A percentile compares a stretch with the other conserved stretches of the same genome.
phyloP scores from a whole-genome alignment of 805 yeast species.

The Priceomyces castillae region DNA sequence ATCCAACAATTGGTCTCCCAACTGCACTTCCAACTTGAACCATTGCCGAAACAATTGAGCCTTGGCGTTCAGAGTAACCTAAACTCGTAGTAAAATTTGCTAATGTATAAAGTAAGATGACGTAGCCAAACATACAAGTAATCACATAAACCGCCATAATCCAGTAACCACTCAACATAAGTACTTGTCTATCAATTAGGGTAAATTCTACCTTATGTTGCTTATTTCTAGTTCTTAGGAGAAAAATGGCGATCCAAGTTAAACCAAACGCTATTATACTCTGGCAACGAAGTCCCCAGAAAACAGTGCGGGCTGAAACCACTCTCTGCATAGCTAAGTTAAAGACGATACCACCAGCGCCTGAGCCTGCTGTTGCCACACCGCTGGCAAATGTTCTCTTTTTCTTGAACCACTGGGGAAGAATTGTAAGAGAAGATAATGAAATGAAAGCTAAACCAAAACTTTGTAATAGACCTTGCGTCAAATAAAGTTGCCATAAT shows the following conservation, averaged over 20 bases:
- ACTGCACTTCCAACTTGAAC: constrained; percentile 53
- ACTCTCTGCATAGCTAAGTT: constrained; percentile 49
- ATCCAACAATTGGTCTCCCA: constrained; percentile 58
- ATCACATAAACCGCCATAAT: constrained; percentile 38
- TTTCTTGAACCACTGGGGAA: constrained; percentile 71
- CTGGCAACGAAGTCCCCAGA: constrained; percentile 53
- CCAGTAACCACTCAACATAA: constrained; percentile 43
- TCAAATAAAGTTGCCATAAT: constrained; percentile 63
- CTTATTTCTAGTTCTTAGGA: constrained; percentile 17
- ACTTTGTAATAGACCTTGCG: constrained; percentile 68
- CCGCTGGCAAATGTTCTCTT: constrained; percentile 56
- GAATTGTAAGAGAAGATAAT: constrained; percentile 55
- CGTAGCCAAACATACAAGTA: constrained; percentile 59
- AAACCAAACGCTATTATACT: constrained; percentile 35
- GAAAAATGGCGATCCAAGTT: constrained; percentile 19
- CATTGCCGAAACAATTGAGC: constrained; percentile 60
- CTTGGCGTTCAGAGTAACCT: constrained; percentile 55
- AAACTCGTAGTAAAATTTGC: constrained; percentile 59
- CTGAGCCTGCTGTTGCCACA: constrained; percentile 49
- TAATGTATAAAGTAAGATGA: constrained; percentile 54
- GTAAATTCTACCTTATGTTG: constrained; percentile 23
- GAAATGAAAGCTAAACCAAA: constrained; percentile 55
- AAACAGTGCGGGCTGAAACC: constrained; percentile 32
- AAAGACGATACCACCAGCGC: constrained; percentile 51
- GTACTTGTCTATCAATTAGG: constrained; percentile 40